These are phyloP conservation scores for Oryza punctata DNA, from an alignment of 176 grass and related monocot genomes.

Conservation along the genomic window DNA sequence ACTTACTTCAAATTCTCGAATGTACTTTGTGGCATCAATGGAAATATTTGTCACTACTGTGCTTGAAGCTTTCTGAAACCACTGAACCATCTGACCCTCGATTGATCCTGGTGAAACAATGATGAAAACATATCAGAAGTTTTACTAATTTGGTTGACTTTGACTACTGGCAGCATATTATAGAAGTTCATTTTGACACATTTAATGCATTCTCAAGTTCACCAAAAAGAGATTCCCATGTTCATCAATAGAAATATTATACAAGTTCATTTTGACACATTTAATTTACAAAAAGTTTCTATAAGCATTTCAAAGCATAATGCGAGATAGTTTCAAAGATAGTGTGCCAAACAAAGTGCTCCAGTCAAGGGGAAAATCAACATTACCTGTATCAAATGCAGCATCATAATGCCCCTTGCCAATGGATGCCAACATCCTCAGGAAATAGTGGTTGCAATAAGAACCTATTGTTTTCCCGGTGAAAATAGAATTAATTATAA, in stretches of 20 bases:
- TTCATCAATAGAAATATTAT: no score
- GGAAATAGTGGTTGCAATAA: slow-evolving; percentile 98
- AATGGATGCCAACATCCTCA: slow-evolving; percentile 88
- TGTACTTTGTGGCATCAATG: slow-evolving; percentile 62
- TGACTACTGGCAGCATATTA: neutral
- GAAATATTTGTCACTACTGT: slow-evolving; percentile 65
- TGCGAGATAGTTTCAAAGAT: slow-evolving; percentile 5
- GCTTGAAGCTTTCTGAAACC: slow-evolving; percentile 74
- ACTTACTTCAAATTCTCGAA: slow-evolving; percentile 81
- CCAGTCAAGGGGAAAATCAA: slow-evolving; percentile 14
- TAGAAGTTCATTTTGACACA: slow-evolving; percentile 24
- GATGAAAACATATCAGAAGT: slow-evolving; percentile 30
- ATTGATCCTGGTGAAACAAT: slow-evolving; percentile 59
- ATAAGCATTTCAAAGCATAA: slow-evolving; percentile 10
- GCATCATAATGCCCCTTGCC: slow-evolving; percentile 83
- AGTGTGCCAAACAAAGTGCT: slow-evolving; percentile 11
- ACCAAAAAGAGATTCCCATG: neutral
- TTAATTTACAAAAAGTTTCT: neutral
- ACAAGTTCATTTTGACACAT: no score
- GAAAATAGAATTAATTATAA: slow-evolving; percentile 31
- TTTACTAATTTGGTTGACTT: slow-evolving; percentile 26
- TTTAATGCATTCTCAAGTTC: slow-evolving; percentile 7
- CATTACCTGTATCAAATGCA: slow-evolving; percentile 72
- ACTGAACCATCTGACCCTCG: slow-evolving; percentile 62
- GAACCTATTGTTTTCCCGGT: slow-evolving; percentile 56